A percentile compares a stretch with the other conserved stretches of the same genome.
Conservation (phyloP, 768 basidiomycete genomes). For the Tricholoma furcatifolium region DNA sequence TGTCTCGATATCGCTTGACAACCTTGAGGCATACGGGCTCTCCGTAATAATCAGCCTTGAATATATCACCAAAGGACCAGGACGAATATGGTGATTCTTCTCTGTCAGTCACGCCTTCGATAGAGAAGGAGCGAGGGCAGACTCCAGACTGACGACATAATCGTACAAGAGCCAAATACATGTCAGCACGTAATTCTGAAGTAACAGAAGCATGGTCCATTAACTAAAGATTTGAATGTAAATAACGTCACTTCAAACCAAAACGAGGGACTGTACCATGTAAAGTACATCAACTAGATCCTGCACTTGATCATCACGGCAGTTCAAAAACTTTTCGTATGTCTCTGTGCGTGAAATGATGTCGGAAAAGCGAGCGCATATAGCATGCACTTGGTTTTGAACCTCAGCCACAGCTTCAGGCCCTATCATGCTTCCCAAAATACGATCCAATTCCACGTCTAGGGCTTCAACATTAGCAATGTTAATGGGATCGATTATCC, state of each 20-base stretch:
- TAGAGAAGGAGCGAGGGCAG: slow-evolving; percentile 24
- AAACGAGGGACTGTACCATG: neutral
- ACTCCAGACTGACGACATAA: slow-evolving; percentile 23
- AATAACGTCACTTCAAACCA: neutral
- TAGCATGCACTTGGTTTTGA: neutral
- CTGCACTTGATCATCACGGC: neutral
- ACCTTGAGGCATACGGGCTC: slow-evolving; percentile 26
- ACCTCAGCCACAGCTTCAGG: too few relatives aligned
- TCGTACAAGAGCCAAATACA: slow-evolving; percentile 17
- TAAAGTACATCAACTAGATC: neutral
- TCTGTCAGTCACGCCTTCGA: slow-evolving; percentile 6
- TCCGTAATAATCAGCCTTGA: slow-evolving; percentile 19
- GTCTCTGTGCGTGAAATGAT: neutral
- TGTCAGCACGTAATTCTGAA: slow-evolving; percentile 2
- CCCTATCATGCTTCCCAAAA: too few relatives aligned
- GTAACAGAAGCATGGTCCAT: slow-evolving; percentile 17
- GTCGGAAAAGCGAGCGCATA: neutral
- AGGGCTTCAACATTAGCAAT: neutral
- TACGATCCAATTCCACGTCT: too few relatives aligned
- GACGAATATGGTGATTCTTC: slow-evolving; percentile 12
- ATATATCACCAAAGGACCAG: slow-evolving; percentile 28
- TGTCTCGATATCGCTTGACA: slow-evolving; percentile 22
- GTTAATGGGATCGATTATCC: neutral
- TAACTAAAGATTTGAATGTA: slow-evolving; percentile 4
- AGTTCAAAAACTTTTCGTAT: neutral